Evolutionary conservation across 2,329 filamentous ascomycete species (phyloP), one percentile per base, ranked within the genome.

Genomic region (Calycina herbarum): DNA sequence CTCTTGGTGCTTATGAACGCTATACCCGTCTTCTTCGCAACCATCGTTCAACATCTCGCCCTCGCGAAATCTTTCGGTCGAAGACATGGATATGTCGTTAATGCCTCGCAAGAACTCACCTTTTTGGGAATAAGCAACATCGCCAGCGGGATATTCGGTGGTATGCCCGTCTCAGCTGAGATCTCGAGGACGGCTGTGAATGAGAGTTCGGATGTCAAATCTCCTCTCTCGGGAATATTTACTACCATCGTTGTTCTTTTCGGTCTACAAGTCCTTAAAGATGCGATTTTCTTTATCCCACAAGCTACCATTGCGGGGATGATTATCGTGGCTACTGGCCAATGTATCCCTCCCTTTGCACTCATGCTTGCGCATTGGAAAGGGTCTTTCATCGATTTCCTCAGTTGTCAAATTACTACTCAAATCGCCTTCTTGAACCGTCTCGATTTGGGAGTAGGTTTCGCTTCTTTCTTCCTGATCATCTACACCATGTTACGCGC

Each of bases 181-280:
- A 89, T 90, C 84, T 89, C 86, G 0, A 81, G 87, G 10, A 89
- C 87, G 0, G 86, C 88, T 8, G 86, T 90, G 72, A 90, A 89
- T 78, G 88, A 86, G 0, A 82, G 86, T 35, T 87, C 85, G 60
- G 83, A 84, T 40, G 87, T 89, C 71, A 83, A 82, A 67, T 87
- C 85, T 5, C 88, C 88, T 0, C 77, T 88, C 0, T 86, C 84
- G 54, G 86, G 87, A 4, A 69, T 87, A 27, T 79, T 90, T 63
- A 88, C 87, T 0, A 83, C 86, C 2, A 85, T 81, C 4, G 85
- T 88, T 59, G 85, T 90, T 20, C 77, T 90, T 7, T 75, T 89
- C 1, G 86, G 83, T 24, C 83, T 90, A 31, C 89, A 86, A 72
- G 82, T 86, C 66, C 82, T 89, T 45, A 84, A 83, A 0, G 83